Conservation (phyloP, 768 basidiomycete genomes). For the Termitomyces titanicus region DNA sequence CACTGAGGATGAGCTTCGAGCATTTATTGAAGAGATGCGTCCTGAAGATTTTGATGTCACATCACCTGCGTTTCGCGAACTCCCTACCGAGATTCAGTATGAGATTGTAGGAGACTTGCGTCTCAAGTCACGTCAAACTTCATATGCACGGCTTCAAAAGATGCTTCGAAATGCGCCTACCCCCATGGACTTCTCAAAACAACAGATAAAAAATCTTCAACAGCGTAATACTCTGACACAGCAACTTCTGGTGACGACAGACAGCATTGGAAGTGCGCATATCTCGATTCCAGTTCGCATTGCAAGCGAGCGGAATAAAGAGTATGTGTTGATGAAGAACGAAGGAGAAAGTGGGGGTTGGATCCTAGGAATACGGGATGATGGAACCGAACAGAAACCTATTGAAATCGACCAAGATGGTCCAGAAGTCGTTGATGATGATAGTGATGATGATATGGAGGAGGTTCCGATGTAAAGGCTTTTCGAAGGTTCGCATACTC, state of each 20-base stretch:
- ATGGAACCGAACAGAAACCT: conserved; percentile 80
- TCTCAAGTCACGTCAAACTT: conserved; percentile 91
- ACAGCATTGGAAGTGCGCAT: conserved; percentile 86
- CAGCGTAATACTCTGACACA: conserved; percentile 92
- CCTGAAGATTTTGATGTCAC: conserved; percentile 94
- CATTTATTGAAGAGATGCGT: conserved; percentile 94
- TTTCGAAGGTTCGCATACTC: conserved; percentile 2
- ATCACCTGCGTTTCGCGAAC: conserved; percentile 84
- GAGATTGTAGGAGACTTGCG: conserved; percentile 97
- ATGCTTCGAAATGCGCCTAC: conserved; percentile 82
- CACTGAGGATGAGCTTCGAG: conserved; percentile 90
- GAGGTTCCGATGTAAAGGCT: conserved; percentile 64
- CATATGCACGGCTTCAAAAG: conserved; percentile 83
- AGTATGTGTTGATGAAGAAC: conserved; percentile 95
- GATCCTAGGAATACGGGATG: conserved; percentile 88
- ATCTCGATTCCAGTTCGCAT: conserved; percentile 90
- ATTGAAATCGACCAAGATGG: conserved; percentile 80
- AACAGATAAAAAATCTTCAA: conserved; percentile 88
- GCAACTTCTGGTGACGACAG: conserved; percentile 87
- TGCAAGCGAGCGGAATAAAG: conserved; percentile 90
- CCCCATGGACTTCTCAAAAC: conserved; percentile 92
- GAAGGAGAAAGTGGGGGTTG: conserved; percentile 86
- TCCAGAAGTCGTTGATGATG: conserved; percentile 24
- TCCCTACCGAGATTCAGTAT: conserved; percentile 96
- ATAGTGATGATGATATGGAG: conserved; percentile 72